Conservation (phyloP, 2,329 filamentous ascomycete genomes). For the Colletotrichum tamarilloi region DNA sequence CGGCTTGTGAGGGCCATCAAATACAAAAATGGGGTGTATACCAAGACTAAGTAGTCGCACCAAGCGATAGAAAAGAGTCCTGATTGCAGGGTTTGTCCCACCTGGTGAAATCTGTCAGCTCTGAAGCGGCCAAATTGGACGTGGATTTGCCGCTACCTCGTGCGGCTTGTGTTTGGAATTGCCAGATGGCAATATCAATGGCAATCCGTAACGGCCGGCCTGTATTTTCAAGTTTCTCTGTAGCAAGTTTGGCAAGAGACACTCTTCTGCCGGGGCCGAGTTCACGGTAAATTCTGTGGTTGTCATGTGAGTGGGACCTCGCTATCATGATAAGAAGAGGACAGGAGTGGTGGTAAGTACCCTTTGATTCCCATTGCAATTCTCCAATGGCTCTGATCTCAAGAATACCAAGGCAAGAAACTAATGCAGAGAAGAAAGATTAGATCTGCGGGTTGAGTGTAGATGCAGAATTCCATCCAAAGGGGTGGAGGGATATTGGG, state of each 20-base stretch:
- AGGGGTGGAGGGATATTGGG: not conserved
- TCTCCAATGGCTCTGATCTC: not conserved
- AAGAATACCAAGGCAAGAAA: not conserved
- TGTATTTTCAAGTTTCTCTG: slow-evolving; percentile 78
- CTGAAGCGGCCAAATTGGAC: not conserved
- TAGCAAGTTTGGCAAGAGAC: slow-evolving; percentile 83
- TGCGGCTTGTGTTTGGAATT: slow-evolving; percentile 90
- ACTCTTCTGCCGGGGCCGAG: slow-evolving; percentile 84
- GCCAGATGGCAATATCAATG: slow-evolving; percentile 96
- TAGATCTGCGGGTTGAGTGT: not conserved
- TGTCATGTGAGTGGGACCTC: slow-evolving; percentile 6
- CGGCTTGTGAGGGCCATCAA: slow-evolving; percentile 88
- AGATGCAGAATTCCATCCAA: not conserved
- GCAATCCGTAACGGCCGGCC: slow-evolving; percentile 84
- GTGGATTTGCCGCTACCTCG: slow-evolving; percentile 60
- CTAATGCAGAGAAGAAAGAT: not conserved
- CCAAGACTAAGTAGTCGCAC: slow-evolving; percentile 79
- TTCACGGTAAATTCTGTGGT: slow-evolving; percentile 83
- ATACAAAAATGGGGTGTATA: slow-evolving; percentile 91
- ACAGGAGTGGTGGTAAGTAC: slow-evolving; percentile 47
- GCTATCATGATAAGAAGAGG: slow-evolving; percentile 29
- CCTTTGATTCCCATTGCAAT: slow-evolving; percentile 73
- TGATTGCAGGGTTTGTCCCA: slow-evolving; percentile 87
- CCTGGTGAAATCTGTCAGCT: slow-evolving; percentile 55
- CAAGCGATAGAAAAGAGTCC: slow-evolving; percentile 93